Evolutionary conservation across 75 land plant genomes (phyloP).

Genomic region (Cupressus sempervirens): DNA sequence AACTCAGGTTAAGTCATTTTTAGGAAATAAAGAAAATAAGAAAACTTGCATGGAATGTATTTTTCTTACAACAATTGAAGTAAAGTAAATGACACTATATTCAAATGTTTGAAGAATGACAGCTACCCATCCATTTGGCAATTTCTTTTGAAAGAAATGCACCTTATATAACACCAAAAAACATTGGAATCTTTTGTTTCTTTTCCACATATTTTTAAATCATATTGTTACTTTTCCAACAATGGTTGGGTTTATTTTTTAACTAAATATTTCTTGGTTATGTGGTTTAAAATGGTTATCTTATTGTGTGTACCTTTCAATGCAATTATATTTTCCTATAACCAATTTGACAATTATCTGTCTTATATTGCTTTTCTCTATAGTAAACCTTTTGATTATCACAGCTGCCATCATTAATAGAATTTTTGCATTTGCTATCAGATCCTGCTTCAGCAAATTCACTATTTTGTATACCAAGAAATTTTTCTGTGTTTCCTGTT

Average conservation of each 20-base stretch:
- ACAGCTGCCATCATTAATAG: background rate
- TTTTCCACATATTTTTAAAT: background rate
- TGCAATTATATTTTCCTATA: background rate
- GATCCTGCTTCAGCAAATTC: background rate
- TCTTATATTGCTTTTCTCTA: background rate
- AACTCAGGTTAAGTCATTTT: background rate
- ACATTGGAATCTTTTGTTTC: too few relatives aligned
- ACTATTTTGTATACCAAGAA: background rate
- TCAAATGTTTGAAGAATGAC: background rate
- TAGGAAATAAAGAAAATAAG: background rate
- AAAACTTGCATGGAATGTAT: background rate
- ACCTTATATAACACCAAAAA: background rate
- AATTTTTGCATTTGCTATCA: background rate
- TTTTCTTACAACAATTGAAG: background rate
- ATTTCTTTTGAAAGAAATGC: background rate
- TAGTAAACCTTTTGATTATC: background rate
- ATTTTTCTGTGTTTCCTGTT: background rate
- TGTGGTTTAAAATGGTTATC: background rate
- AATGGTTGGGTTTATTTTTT: background rate
- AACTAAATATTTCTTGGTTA: background rate
- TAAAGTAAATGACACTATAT: background rate
- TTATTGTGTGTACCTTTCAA: background rate
- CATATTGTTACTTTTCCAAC: background rate
- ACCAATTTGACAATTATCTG: background rate
- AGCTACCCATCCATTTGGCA: background rate